Percentiles rank a stretch among this genome's conserved stretches.
Evolutionary conservation across 83 land plant genomes (phyloP).

Genomic region (Thuja plicata): DNA sequence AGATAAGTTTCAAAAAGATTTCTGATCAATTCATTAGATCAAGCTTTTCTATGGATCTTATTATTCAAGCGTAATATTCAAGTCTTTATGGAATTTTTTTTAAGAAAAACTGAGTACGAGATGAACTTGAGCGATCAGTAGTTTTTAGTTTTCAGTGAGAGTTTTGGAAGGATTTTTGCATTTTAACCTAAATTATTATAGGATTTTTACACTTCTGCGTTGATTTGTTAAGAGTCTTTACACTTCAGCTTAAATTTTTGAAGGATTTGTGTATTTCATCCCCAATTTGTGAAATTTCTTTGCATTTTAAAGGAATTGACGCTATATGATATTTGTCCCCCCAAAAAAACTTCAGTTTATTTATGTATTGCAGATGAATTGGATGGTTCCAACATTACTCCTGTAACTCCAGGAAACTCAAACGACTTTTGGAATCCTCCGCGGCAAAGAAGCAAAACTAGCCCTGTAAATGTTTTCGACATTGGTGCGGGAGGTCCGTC

Average conservation of each 20-base stretch:
- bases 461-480: conserved; percentile 54
- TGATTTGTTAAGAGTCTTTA: neutral
- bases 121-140: neutral
- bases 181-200: neutral
- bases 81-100: too few relatives aligned
- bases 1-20: neutral
- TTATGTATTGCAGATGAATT: conserved; percentile 60
- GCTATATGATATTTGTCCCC: neutral
- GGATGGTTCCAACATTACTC: conserved; percentile 47
- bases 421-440: conserved; percentile 75
- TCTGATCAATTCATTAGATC: neutral
- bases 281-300: neutral
- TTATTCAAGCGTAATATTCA: neutral
- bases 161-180: neutral
- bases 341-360: conserved; percentile 47
- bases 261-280: neutral
- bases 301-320: neutral
- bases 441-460: conserved; percentile 44
- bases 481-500: conserved; percentile 18
- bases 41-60: neutral
- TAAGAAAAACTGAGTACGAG: too few relatives aligned
- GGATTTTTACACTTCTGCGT: neutral
- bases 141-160: neutral
- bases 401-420: conserved; percentile 75
- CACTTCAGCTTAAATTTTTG: neutral